Evolutionary conservation across 2,329 filamentous ascomycete genomes (phyloP), one percentile per base, ranked within the genome.

Genomic region (Botrytis cinerea): DNA sequence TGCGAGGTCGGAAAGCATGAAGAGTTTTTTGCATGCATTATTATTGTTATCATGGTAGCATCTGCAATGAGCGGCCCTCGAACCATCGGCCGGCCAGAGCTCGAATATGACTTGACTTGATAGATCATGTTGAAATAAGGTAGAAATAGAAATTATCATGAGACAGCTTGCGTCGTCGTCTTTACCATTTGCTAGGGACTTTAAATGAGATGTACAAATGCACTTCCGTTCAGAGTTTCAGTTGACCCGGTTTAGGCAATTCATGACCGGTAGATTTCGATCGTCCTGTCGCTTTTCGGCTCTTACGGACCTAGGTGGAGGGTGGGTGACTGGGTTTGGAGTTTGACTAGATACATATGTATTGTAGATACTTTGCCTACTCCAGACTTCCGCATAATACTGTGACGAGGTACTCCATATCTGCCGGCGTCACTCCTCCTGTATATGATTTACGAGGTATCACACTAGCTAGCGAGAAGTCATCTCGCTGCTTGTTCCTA

Each of bases 231-330:
- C 61, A 45, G n/a, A n/a, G n/a, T 32, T 45, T 32, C 61, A 67
- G n/a, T 20, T 51, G 45, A 38, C 32, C 63, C 63, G 45, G 48
- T 67, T 67, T 54, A 67, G 46, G 35, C 14, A 51, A 67, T 67
- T 28, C 64, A 28, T 68, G 38, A 35, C 66, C 35, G 66, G 66
- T 57, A 57, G 66, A 57, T 38, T 68, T 68, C 66, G 66, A 57
- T 68, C 48, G 35, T 54, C 66, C 64, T 57, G 48, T 54, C 48
- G 64, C 64, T 43, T 57, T 68, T 68, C 66, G 66, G 66, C 66
- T 68, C 48, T 43, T 68, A 68, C 48, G 35, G 66, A 57, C 48
- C 35, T 57, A 16, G 48, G 48, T 7, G 22, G 25, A 25, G 9
- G 46, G 10, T 14, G 35, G 35, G 10, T 22, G 46, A 28, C 35